These are phyloP conservation scores for Esteya vermicola DNA, from an alignment of 2,329 filamentous ascomycete species.

Conservation along the genomic window DNA sequence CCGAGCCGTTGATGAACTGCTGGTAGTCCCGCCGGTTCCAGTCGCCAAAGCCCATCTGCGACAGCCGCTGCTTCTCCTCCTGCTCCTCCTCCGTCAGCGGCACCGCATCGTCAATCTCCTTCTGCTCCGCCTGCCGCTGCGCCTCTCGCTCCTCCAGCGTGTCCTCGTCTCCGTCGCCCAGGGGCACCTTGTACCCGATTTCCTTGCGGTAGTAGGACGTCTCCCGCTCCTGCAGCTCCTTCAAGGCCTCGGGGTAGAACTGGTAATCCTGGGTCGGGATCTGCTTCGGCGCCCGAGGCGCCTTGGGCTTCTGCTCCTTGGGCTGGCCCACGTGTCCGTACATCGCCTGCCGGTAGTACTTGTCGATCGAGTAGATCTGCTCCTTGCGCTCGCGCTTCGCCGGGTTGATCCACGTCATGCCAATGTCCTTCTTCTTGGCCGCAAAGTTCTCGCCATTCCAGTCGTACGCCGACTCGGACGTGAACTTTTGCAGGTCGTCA, in stretches of 20 bases:
- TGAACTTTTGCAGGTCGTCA: conserved; percentile 95
- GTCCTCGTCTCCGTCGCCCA: conserved; percentile 77
- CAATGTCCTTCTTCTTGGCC: conserved; percentile 74
- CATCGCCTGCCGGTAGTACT: conserved; percentile 90
- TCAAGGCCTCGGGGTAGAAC: conserved; percentile 76
- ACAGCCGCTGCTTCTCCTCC: conserved; percentile 70
- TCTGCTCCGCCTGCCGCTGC: conserved; percentile 74
- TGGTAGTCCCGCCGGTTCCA: conserved; percentile 99
- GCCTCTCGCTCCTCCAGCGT: conserved; percentile 73
- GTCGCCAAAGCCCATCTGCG: conserved; percentile 72
- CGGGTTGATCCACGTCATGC: conserved; percentile 93
- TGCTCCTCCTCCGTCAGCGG: conserved; percentile 81
- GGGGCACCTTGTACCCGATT: conserved; percentile 83
- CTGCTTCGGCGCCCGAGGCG: conserved; percentile 90
- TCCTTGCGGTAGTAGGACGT: conserved; percentile 94
- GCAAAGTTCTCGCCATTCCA: conserved; percentile 98
- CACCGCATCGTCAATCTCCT: conserved; percentile 83
- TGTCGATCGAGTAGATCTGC: conserved; percentile 95
- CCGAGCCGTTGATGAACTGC: conserved; percentile 91
- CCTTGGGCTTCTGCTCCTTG: conserved; percentile 81
- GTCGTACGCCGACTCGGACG: conserved; percentile 91
- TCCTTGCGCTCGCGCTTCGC: conserved; percentile 97
- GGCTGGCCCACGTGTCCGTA: conserved; percentile 60
- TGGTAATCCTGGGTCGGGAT: conserved; percentile 89
- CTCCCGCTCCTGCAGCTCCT: conserved; percentile 88